These are phyloP conservation scores for Mycena epipterygia DNA, from an alignment of 768 basidiomycete genomes.

Conservation along the genomic window DNA sequence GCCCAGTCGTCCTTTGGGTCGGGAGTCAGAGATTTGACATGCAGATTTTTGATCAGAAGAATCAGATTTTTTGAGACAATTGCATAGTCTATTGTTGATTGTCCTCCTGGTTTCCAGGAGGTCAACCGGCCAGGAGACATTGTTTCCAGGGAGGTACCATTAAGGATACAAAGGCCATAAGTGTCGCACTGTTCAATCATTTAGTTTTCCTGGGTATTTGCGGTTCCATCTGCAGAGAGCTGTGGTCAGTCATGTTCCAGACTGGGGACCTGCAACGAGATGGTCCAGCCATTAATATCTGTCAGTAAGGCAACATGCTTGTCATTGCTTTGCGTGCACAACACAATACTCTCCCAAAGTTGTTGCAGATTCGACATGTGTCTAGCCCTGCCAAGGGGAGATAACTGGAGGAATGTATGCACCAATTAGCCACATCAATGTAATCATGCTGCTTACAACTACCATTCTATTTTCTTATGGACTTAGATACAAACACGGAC, in stretches of 20 bases:
- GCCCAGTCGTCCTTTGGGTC: slow-evolving; percentile 17
- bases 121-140: slow-evolving; percentile 1
- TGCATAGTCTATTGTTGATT: background rate
- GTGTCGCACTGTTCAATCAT: background rate
- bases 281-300: background rate
- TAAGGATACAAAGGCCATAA: slow-evolving; percentile 4
- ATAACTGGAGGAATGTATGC: background rate
- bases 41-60: background rate
- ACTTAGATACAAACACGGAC: too few relatives aligned
- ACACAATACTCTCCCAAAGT: background rate
- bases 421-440: slow-evolving; percentile 4
- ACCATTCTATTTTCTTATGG: too few relatives aligned
- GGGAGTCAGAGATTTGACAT: background rate
- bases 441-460: too few relatives aligned
- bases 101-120: background rate
- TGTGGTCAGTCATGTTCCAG: background rate
- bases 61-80: background rate
- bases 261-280: background rate
- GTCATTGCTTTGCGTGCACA: background rate
- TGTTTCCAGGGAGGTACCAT: background rate
- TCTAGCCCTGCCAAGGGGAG: slow-evolving; percentile 5
- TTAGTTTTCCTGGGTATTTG: background rate
- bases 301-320: background rate
- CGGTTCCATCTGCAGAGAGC: background rate
- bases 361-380: background rate